Evolutionary conservation across 2,329 filamentous ascomycete genomes (phyloP), one percentile per base, ranked within the genome.

Genomic region (Paraphaeosphaeria sporulosa): DNA sequence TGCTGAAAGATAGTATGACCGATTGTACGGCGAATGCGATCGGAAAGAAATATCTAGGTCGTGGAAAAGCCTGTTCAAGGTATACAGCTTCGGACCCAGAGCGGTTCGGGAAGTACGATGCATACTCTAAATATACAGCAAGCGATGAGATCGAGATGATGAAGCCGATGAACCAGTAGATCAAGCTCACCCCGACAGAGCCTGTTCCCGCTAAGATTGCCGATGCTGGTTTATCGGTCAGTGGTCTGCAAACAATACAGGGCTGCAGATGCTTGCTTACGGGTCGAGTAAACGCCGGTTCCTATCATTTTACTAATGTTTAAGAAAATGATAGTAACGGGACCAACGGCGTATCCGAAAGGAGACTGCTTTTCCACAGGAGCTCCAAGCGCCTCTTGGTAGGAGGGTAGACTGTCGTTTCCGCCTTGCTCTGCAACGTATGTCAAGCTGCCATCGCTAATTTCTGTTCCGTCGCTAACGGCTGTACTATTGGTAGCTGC

Each of bases 61-160:
- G 81, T 0, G 88, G 88, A 63, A 85, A 91, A 0, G 87, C 86
- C 68, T 91, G 89, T 65, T 91, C 89, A 0, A 91, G 81, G 64
- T 90, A 91, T 0, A 89, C 88, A 0, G 89, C 88, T 66, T 91
- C 87, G 0, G 84, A 84, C 0, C 88, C 89, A 1, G 86, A 89
- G 8, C 89, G 84, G 68, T 85, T 90, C 0, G 88, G 88, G 60
- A 90, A 91, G 62, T 87, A 90, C 0, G 86, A 82, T 0, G 87
- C 84, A 15, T 86, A 84, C 67, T 91, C 89, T 9, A 90, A 83
- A 58, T 90, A 90, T 0, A 89, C 83, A 0, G 81, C 78, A 3
- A 89, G 81, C 1, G 83, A 84, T 2, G 85, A 81, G 0, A 81
- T 71, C 0, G 87, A 84, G 54, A 89, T 85, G 38, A 90, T 51